These are phyloP conservation scores for Alternaria sp. DNA, from an alignment of 2,329 filamentous ascomycete genomes.

Conservation along the genomic window DNA sequence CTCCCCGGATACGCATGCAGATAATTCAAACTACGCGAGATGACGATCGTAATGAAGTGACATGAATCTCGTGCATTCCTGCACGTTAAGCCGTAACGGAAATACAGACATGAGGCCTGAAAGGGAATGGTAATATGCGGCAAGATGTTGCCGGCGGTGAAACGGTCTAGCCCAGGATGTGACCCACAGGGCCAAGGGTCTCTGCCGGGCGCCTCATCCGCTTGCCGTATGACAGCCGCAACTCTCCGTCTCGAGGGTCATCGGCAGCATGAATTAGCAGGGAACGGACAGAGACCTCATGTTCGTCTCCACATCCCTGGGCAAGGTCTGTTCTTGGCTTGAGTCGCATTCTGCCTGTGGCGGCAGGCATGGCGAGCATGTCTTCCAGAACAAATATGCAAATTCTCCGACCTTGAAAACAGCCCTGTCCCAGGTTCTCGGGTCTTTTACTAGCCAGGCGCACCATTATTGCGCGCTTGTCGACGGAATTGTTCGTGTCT, in stretches of 20 bases:
- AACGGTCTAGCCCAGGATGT: constrained; percentile 4
- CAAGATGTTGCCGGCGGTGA: neutral
- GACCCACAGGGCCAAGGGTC: constrained; percentile 3
- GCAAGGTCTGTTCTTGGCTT: neutral
- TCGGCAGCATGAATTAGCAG: neutral
- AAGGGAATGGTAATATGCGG: neutral
- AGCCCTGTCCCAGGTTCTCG: neutral
- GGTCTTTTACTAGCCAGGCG: neutral
- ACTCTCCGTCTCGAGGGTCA: neutral
- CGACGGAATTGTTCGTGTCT: neutral
- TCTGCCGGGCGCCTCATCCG: constrained; percentile 4
- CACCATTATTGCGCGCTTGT: neutral
- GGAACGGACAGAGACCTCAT: neutral
- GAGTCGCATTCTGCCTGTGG: neutral
- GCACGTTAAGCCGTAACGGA: neutral
- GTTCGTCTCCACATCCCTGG: constrained; percentile 9
- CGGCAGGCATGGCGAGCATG: neutral
- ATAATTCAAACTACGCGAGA: constrained; percentile 1
- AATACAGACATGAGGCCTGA: neutral
- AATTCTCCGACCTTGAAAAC: neutral
- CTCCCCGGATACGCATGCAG: neutral
- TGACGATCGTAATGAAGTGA: constrained; percentile 7
- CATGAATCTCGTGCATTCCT: neutral
- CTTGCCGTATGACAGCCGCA: neutral
- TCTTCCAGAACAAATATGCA: neutral